A percentile compares a stretch with the other conserved stretches of the same genome.
Evolutionary conservation across 495 filamentous ascomycete species (phyloP).

Genomic region (Penicillium cinerascens): DNA sequence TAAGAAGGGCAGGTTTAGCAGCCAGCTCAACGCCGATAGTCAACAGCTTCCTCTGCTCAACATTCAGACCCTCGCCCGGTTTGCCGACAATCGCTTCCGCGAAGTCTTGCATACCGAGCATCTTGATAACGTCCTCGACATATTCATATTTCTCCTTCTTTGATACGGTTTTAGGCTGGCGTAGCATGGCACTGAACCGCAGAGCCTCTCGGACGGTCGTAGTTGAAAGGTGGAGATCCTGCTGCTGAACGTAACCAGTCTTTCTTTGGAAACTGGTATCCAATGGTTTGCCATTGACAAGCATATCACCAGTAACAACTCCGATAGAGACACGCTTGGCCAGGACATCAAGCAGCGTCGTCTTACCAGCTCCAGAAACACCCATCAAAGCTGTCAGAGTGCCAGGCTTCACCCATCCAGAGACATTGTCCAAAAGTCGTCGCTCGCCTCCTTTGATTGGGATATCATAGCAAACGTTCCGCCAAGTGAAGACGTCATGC

Average conservation of each 20-base stretch:
- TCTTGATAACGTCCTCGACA: slow-evolving; percentile 51
- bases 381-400: slow-evolving; percentile 68
- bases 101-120: slow-evolving; percentile 50
- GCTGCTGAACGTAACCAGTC: slow-evolving; percentile 91
- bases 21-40: slow-evolving; percentile 92
- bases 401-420: slow-evolving; percentile 66
- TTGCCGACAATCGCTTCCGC: slow-evolving; percentile 43
- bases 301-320: slow-evolving; percentile 51
- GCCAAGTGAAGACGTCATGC: slow-evolving; percentile 70
- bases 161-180: slow-evolving; percentile 61
- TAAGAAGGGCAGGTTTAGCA: slow-evolving; percentile 81
- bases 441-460: slow-evolving; percentile 56
- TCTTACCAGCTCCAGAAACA: slow-evolving; percentile 62
- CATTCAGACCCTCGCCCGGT: slow-evolving; percentile 66
- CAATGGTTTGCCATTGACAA: slow-evolving; percentile 51
- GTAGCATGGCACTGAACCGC: slow-evolving; percentile 77
- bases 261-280: slow-evolving; percentile 84
- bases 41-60: slow-evolving; percentile 84
- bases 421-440: slow-evolving; percentile 58
- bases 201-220: slow-evolving; percentile 81
- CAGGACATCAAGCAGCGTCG: slow-evolving; percentile 60
- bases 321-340: slow-evolving; percentile 54
- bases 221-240: slow-evolving; percentile 81
- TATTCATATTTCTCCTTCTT: slow-evolving; percentile 47
- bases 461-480: slow-evolving; percentile 69